Percentiles rank a stretch among this genome's conserved stretches.
Conservation (phyloP, 768 basidiomycete genomes). For the Trametes maxima region DNA sequence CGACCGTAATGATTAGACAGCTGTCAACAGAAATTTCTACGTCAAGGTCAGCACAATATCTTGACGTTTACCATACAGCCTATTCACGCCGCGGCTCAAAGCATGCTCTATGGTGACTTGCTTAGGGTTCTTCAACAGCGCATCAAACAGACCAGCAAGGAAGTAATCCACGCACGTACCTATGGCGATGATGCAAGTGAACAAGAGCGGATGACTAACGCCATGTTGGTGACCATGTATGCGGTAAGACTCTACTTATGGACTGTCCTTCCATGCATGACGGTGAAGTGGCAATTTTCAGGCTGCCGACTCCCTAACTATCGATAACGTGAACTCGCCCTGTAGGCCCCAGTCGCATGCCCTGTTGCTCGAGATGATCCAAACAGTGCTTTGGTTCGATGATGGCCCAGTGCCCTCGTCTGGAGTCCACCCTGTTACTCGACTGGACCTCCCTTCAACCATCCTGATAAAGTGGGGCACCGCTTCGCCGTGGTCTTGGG, state of each 20-base stretch:
- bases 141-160: background rate
- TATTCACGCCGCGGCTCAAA: background rate
- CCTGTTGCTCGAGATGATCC: constrained; percentile 48
- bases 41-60: background rate
- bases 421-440: constrained; percentile 19
- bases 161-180: constrained; percentile 4
- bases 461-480: constrained; percentile 63
- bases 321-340: constrained; percentile 6
- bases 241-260: constrained; percentile 32
- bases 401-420: constrained; percentile 14
- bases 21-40: constrained; percentile 1
- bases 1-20: constrained; percentile 53
- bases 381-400: constrained; percentile 39
- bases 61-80: background rate
- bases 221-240: constrained; percentile 41
- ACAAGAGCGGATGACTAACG: constrained; percentile 35
- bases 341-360: constrained; percentile 52
- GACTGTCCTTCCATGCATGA: background rate
- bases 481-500: constrained; percentile 67
- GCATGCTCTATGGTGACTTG: background rate
- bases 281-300: background rate
- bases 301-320: constrained; percentile 8
- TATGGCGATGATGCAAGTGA: background rate
- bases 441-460: constrained; percentile 45
- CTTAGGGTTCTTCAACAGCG: background rate